Evolutionary conservation across 148 eudicot genomes (phyloP).

Genomic region (Rhododendron ovatum): DNA sequence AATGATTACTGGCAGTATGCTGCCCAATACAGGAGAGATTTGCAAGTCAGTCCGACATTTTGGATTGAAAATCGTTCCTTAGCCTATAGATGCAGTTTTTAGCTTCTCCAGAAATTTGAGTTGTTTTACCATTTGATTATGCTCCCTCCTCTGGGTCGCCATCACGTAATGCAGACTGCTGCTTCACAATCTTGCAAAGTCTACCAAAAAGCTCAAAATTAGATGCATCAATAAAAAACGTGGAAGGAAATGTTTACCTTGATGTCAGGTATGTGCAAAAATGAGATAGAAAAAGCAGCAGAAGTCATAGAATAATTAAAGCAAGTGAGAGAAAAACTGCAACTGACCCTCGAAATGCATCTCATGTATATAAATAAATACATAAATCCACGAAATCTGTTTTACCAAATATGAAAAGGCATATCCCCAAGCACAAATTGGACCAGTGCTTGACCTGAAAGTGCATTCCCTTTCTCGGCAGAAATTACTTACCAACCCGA

Average conservation of each 20-base stretch:
- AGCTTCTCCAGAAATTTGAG: constrained; percentile 32
- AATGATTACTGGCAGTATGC: constrained; percentile 56
- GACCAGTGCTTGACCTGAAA: too few relatives aligned
- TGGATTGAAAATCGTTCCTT: constrained; percentile 42
- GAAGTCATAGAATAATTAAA: too few relatives aligned
- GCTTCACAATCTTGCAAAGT: constrained; percentile 65
- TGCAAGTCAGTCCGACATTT: constrained; percentile 75
- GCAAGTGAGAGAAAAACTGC: too few relatives aligned
- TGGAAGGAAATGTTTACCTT: not conserved
- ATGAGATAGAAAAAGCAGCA: not conserved
- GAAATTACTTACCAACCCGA: too few relatives aligned
- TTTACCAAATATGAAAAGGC: too few relatives aligned
- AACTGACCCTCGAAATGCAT: too few relatives aligned
- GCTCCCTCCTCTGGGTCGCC: constrained; percentile 20
- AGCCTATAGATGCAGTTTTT: constrained; percentile 46
- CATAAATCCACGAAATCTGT: too few relatives aligned
- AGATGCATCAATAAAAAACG: not conserved
- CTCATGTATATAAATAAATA: too few relatives aligned
- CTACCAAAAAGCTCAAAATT: constrained; percentile 22
- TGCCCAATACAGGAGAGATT: constrained; percentile 50
- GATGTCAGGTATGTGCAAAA: not conserved
- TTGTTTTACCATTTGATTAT: constrained; percentile 28
- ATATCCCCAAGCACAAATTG: too few relatives aligned
- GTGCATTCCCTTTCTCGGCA: too few relatives aligned
- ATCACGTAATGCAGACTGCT: constrained; percentile 31